Conservation (phyloP, 192 early-diverging fungal species). For the Backusella circina region DNA sequence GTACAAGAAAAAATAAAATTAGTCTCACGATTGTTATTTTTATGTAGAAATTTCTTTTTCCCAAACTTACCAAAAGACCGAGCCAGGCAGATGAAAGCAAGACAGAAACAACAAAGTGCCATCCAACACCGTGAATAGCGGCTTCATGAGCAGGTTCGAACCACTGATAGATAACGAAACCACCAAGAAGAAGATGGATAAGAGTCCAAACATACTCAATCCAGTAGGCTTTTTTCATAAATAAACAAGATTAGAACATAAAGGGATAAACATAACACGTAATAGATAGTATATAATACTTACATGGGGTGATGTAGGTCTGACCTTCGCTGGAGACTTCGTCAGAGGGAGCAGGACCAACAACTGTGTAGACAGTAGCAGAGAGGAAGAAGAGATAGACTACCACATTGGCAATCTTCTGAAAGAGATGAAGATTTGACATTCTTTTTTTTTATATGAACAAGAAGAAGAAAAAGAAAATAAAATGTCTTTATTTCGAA, state of each 20-base stretch:
- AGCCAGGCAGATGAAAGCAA: slow-evolving; percentile 59
- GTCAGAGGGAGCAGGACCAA: slow-evolving; percentile 37
- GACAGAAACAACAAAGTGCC: slow-evolving; percentile 60
- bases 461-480: slow-evolving; percentile 6
- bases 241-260: background rate
- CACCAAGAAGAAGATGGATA: slow-evolving; percentile 59
- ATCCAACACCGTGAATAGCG: slow-evolving; percentile 54
- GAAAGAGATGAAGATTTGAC: slow-evolving; percentile 18
- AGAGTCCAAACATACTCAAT: slow-evolving; percentile 60
- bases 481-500: background rate
- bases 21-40: background rate
- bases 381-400: slow-evolving; percentile 62
- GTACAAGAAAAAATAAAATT: background rate
- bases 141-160: slow-evolving; percentile 47
- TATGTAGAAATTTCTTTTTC: background rate
- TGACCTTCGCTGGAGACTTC: slow-evolving; percentile 34
- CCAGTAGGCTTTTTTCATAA: slow-evolving; percentile 38
- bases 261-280: background rate
- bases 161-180: slow-evolving; percentile 62
- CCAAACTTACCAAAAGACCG: slow-evolving; percentile 51
- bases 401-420: slow-evolving; percentile 55
- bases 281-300: background rate
- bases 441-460: background rate
- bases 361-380: slow-evolving; percentile 50
- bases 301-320: slow-evolving; percentile 62